phyloP scores from a whole-genome alignment of 176 grass and related monocot genomes.

The Rhipidocladum racemiflorum region DNA sequence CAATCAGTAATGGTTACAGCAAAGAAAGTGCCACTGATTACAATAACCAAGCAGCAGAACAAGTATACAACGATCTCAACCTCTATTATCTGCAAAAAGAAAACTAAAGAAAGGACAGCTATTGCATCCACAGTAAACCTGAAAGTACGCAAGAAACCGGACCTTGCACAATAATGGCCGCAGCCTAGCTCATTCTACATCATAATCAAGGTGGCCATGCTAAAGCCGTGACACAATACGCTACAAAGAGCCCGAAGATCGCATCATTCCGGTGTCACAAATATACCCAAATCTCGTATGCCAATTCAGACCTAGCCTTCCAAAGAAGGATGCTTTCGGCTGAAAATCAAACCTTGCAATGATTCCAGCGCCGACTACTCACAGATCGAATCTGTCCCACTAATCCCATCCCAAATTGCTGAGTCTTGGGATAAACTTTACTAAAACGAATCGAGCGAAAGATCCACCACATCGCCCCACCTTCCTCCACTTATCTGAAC shows the following conservation, averaged over 20 bases:
- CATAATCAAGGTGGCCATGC: not conserved
- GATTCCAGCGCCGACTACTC: not conserved
- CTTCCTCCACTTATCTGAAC: not conserved
- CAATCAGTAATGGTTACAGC: not conserved
- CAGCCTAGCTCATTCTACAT: not conserved
- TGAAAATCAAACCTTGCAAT: not conserved
- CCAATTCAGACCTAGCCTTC: not conserved
- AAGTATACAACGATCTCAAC: not conserved
- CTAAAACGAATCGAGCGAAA: not conserved
- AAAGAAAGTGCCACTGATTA: not conserved
- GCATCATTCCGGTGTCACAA: not conserved
- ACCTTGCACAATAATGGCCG: not conserved
- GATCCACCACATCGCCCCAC: not conserved
- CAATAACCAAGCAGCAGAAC: not conserved
- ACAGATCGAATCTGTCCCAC: conserved; percentile 2
- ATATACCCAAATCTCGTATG: not conserved
- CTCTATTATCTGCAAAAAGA: not conserved
- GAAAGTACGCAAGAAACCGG: not conserved
- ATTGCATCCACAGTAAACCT: not conserved
- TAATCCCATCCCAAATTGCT: not conserved
- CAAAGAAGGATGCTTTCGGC: not conserved
- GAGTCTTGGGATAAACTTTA: not conserved
- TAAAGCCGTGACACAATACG: not conserved
- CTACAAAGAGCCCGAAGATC: not conserved
- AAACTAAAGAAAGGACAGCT: not conserved